phyloP scores from a whole-genome alignment of 2,329 filamentous ascomycete species.

The Colletotrichum paranaense region DNA sequence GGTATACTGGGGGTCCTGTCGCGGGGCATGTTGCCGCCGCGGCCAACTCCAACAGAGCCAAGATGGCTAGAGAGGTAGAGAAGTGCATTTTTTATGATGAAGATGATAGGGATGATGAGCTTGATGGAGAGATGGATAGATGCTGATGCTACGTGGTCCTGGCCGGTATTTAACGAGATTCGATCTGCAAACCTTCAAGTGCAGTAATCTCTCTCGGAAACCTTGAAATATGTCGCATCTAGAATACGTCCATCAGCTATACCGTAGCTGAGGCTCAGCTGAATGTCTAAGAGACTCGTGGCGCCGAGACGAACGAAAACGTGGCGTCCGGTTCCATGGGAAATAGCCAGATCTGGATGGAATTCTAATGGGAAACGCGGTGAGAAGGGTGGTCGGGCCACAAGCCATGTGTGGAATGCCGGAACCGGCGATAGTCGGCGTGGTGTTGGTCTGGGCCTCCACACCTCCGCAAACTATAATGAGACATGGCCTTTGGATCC shows the following conservation, averaged over 20 bases:
- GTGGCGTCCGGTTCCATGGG: background rate
- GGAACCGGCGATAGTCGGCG: background rate
- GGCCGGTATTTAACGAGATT: background rate
- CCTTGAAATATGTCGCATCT: background rate
- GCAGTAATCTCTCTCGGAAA: background rate
- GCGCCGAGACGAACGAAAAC: background rate
- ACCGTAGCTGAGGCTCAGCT: background rate
- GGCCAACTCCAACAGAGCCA: background rate
- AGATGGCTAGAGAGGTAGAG: background rate
- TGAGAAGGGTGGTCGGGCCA: background rate
- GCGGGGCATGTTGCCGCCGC: background rate
- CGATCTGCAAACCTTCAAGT: background rate
- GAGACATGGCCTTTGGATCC: background rate
- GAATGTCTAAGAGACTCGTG: background rate
- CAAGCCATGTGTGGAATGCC: background rate
- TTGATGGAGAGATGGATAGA: background rate
- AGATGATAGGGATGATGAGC: background rate
- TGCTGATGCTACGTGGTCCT: rapidly evolving
- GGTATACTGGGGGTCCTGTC: background rate
- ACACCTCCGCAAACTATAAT: background rate
- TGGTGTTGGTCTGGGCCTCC: background rate
- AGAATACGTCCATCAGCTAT: background rate
- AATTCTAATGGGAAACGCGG: background rate
- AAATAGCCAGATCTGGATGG: background rate
- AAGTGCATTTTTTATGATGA: background rate